Evolutionary conservation across 495 filamentous ascomycete species (phyloP), one percentile per base, ranked within the genome.

Genomic region (Immersiella caudata): DNA sequence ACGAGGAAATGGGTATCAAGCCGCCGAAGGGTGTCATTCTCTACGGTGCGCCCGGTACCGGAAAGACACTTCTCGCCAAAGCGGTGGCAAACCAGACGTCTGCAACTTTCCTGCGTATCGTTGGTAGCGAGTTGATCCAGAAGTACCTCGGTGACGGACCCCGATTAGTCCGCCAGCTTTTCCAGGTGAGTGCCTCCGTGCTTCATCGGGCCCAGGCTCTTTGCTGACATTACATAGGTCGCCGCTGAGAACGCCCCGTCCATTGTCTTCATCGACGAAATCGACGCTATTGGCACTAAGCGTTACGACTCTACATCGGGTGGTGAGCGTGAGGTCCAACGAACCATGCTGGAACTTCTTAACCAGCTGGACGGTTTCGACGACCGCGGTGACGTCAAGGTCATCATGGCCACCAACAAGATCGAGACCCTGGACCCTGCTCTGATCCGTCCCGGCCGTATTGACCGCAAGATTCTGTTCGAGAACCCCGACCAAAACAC

Each of bases 1-100:
- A 99, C 79, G 95, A 99, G 79, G 95, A 99, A 81, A 99, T 99
- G 95, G 95, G 95, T 75, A 98, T 99, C 85, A 99, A 98, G 79
- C 94, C 95, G 26, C 95, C 95, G 36, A 99, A 99, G 85, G 95
- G 95, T 84, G 95, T 99, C 67, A 99, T 99, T 73, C 91, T 99
- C 36, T 99, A 99, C 80, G 95, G 95, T 80, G 93, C 92, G 5
- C 95, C 95, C 0, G 95, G 95, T 79, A 99, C 95, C 20, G 95
- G 95, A 75, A 99, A 99, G 82, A 99, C 95, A 2, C 83, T 99
- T 8, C 86, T 99, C 55, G 95, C 95, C 64, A 99, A 99, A 82
- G 95, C 95, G 14, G 95, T 99, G 59, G 95, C 95, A 65, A 99
- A 99, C 79, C 95, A 98, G 78, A 99, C 95, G 7, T 97, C 93